These are phyloP conservation scores for Stemphylium lycopersici DNA, from an alignment of 2,329 filamentous ascomycete species.

Conservation along the genomic window DNA sequence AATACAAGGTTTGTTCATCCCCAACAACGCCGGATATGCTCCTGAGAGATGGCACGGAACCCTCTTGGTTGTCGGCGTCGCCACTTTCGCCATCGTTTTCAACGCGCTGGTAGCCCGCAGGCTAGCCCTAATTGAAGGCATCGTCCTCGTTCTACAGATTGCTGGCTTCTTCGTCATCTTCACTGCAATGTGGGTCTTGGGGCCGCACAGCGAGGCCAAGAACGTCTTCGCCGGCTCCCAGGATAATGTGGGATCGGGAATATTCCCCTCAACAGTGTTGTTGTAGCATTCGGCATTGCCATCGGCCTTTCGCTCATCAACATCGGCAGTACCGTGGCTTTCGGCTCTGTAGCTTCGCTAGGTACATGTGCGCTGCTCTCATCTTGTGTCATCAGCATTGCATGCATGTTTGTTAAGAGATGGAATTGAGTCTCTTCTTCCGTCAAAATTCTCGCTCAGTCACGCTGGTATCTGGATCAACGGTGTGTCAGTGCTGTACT, in stretches of 20 bases:
- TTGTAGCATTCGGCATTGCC: constrained; percentile 51
- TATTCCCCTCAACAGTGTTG: constrained; percentile 53
- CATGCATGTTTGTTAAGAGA: constrained; percentile 55
- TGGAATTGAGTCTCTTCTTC: constrained; percentile 52
- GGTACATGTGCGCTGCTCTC: constrained; percentile 31
- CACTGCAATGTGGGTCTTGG: constrained; percentile 39
- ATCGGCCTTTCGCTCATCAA: constrained; percentile 56
- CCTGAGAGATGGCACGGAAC: constrained; percentile 57
- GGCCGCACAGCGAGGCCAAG: constrained; percentile 25
- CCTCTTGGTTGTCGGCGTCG: constrained; percentile 55
- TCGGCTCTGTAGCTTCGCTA: constrained; percentile 35
- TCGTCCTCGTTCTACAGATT: constrained; percentile 56
- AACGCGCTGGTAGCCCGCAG: constrained; percentile 55
- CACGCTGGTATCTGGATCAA: constrained; percentile 54
- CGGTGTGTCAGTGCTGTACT: constrained; percentile 48
- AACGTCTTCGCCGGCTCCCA: constrained; percentile 34
- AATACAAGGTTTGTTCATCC: constrained; percentile 42
- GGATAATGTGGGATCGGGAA: constrained; percentile 37
- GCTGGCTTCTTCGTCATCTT: constrained; percentile 59
- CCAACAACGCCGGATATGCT: constrained; percentile 50
- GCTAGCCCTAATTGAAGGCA: constrained; percentile 56
- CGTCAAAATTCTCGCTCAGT: constrained; percentile 55
- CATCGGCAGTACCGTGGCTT: constrained; percentile 51
- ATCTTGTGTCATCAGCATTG: constrained; percentile 51
- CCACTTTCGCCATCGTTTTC: constrained; percentile 47